phyloP scores from a whole-genome alignment of 1,284 basidiomycete genomes.

The Sphagnurus paluster region DNA sequence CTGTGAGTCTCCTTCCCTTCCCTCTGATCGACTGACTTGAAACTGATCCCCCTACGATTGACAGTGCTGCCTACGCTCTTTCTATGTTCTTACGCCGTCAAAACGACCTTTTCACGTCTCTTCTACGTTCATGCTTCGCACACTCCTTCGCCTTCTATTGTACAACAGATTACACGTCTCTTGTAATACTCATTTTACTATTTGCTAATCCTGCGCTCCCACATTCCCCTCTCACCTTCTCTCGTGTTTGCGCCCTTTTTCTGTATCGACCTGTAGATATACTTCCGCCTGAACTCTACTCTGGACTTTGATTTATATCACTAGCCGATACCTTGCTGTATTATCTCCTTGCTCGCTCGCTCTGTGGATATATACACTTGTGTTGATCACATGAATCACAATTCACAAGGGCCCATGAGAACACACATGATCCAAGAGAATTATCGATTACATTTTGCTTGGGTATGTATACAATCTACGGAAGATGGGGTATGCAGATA shows the following conservation, averaged over 20 bases:
- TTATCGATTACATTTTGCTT: constrained; percentile 1
- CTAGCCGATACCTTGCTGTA: constrained; percentile 8
- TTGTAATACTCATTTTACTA: constrained; percentile 6
- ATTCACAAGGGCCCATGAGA: not conserved
- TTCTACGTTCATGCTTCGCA: not conserved
- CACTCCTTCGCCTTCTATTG: constrained; percentile 10
- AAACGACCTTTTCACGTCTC: constrained; percentile 1
- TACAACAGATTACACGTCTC: constrained; percentile 5
- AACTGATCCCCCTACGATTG: not conserved
- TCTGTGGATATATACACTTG: constrained; percentile 5
- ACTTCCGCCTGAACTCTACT: not conserved
- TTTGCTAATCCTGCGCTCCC: constrained; percentile 7
- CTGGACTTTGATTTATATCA: constrained; percentile 6
- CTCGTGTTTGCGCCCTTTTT: constrained; percentile 1
- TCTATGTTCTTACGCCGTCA: constrained; percentile 1
- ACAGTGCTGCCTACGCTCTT: constrained; percentile 4
- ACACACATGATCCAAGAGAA: not conserved
- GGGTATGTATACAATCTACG: not conserved
- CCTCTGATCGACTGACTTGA: not conserved
- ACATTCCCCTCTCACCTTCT: not conserved
- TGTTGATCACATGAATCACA: constrained; percentile 3
- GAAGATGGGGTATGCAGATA: constrained; percentile 1
- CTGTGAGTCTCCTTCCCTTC: not conserved
- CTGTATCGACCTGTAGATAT: not conserved
- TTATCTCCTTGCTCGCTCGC: constrained; percentile 5